Evolutionary conservation across 805 yeast species (phyloP).

Genomic region (Blastobotrys attinorum): DNA sequence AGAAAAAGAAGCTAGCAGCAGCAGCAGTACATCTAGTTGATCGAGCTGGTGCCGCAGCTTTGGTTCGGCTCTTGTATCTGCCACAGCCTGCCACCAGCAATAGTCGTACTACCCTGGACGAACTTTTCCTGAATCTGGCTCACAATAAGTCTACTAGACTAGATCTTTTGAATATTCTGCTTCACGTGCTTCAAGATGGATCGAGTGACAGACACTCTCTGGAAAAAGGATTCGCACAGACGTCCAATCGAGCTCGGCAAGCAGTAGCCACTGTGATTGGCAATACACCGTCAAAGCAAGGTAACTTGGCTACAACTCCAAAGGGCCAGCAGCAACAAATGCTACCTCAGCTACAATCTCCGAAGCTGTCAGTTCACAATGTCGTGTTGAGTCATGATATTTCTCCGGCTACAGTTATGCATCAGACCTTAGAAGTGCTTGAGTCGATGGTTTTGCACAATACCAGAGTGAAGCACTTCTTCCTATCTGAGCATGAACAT

Average conservation of each 20-base stretch:
- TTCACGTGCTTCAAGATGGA: conserved; percentile 74
- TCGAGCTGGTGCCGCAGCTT: conserved; percentile 62
- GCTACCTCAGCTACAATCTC: too few relatives aligned
- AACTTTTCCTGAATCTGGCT: conserved; percentile 59
- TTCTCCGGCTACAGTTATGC: conserved; percentile 63
- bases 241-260: conserved; percentile 41
- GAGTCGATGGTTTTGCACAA: conserved; percentile 63
- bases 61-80: conserved; percentile 61
- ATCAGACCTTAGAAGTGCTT: conserved; percentile 68
- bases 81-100: conserved; percentile 56
- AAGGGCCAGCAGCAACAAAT: too few relatives aligned
- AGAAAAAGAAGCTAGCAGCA: conserved; percentile 15
- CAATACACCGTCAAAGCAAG: conserved; percentile 2
- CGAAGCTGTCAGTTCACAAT: conserved; percentile 4
- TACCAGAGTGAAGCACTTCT: conserved; percentile 60
- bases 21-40: conserved; percentile 59
- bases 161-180: conserved; percentile 61
- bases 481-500: conserved; percentile 68
- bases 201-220: conserved; percentile 49
- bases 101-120: conserved; percentile 46
- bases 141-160: conserved; percentile 69
- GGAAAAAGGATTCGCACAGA: conserved; percentile 52
- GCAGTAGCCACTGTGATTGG: background rate
- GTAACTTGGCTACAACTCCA: conserved; percentile 7
- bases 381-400: conserved; percentile 33